A percentile compares a stretch with the other conserved stretches of the same genome.
phyloP scores from a whole-genome alignment of 352 stramenopile genomes.

The Globisporangium uncinulatum region DNA sequence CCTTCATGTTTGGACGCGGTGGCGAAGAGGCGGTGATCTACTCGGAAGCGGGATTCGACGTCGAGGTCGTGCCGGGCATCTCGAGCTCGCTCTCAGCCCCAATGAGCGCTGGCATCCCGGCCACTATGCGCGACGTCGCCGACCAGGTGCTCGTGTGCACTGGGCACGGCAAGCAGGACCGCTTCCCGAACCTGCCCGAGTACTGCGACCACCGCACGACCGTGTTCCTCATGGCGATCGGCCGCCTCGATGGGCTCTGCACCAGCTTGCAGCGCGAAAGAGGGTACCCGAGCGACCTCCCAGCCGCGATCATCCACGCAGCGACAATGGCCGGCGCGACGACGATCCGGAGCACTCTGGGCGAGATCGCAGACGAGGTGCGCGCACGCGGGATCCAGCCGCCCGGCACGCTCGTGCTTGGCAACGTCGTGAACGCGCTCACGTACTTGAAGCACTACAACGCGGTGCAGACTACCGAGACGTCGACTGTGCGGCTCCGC shows the following conservation, averaged over 20 bases:
- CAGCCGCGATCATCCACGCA: slow-evolving; percentile 91
- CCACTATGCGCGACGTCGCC: slow-evolving; percentile 94
- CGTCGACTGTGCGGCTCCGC: slow-evolving; percentile 11
- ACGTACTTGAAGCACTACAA: slow-evolving; percentile 64
- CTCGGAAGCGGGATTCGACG: slow-evolving; percentile 67
- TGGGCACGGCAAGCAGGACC: slow-evolving; percentile 91
- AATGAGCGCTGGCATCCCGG: slow-evolving; percentile 90
- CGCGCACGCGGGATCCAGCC: slow-evolving; percentile 80
- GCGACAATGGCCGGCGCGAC: slow-evolving; percentile 89
- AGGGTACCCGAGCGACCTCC: slow-evolving; percentile 88
- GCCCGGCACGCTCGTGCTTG: slow-evolving; percentile 92
- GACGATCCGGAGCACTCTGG: slow-evolving; percentile 85
- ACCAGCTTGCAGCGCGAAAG: slow-evolving; percentile 66
- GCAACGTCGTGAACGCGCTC: slow-evolving; percentile 87
- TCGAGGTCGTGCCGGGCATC: slow-evolving; percentile 89
- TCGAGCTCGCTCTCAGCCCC: slow-evolving; percentile 94
- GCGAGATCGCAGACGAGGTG: slow-evolving; percentile 87
- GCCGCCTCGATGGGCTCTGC: slow-evolving; percentile 87
- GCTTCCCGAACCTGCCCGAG: slow-evolving; percentile 89
- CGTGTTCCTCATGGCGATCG: slow-evolving; percentile 98
- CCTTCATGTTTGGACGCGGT: slow-evolving; percentile 95
- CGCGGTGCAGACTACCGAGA: slow-evolving; percentile 28
- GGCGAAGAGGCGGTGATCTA: slow-evolving; percentile 91
- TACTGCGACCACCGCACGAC: slow-evolving; percentile 95
- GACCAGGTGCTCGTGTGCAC: slow-evolving; percentile 93